Base-by-base conservation (phyloP, 805 yeast species). In the Suhomyces faveliae region DNA sequence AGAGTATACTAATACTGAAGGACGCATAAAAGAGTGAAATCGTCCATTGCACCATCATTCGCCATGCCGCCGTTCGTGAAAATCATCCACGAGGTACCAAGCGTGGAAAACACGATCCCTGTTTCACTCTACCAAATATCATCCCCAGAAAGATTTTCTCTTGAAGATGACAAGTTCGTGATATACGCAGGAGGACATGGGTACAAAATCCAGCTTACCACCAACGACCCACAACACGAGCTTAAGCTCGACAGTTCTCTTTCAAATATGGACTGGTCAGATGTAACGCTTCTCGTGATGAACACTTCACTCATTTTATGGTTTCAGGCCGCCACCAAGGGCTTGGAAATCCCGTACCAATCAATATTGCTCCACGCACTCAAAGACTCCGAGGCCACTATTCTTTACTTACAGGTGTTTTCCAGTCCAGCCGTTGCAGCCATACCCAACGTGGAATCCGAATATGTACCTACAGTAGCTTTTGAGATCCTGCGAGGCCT, bases 91-190 rank as follows among this genome's bases (percentile, higher is more conserved):
- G 66, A 62, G 46, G 51, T 53, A 27, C 79, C 79, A 23, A 72
- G 64, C 48, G 58, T 62, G 43, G 79, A 74, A 49, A 72, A 73
- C 57, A 73, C 79, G 7, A 62, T 71, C 10, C 64, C 67, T 3
- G 53, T 60, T 9, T 45, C 59, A 12, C 54, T 58, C 20, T 74
- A 64, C 51, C 70, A 62, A 45, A 58, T 68, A 10, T 68, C 70
- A 22, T 67, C 70, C 2, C 78, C 78, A 1, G 77, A 67, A 29
- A 52, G 59, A 39, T 73, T 64, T 52, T 64, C 73, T 12, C 51
- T 64, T 21, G 70, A 54, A 17, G 63, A 71, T 43, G 77, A 73
- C 51, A 69, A 72, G 55, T 61, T 65, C 48, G 71, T 74, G 35
- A 53, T 74, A n/a, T 64, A 69, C 49, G 74, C 68, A 7, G 77